Percentiles rank a stretch among this genome's conserved stretches.
These are phyloP conservation scores for Fragaria ananassa DNA, from an alignment of 306 rosid species.

Conservation along the genomic window DNA sequence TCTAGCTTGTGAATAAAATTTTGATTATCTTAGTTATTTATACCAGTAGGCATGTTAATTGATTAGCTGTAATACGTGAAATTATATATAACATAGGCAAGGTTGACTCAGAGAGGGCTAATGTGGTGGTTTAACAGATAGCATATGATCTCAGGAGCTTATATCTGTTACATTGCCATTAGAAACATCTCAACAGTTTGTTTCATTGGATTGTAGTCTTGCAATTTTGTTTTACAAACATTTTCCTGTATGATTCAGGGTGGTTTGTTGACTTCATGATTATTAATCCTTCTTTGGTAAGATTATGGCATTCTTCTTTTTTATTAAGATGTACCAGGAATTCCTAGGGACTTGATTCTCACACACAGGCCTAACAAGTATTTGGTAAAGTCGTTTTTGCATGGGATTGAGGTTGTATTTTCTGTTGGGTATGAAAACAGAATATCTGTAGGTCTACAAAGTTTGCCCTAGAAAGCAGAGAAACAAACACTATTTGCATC, in stretches of 20 bases:
- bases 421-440: background rate
- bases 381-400: background rate
- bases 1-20: background rate
- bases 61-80: background rate
- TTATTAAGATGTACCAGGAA: too few species aligned
- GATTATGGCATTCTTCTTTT: background rate
- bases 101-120: background rate
- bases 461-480: constrained; percentile 4
- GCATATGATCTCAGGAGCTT: background rate
- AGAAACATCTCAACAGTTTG: background rate
- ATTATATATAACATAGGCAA: background rate
- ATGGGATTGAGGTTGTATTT: constrained; percentile 1
- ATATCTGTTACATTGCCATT: background rate
- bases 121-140: background rate
- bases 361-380: background rate
- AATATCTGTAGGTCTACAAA: background rate
- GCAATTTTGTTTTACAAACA: background rate
- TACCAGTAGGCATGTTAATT: background rate
- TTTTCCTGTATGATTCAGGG: background rate
- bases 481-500: constrained; percentile 12
- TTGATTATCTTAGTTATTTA: background rate
- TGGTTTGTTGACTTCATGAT: background rate
- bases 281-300: background rate
- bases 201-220: background rate
- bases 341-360: background rate